Base-by-base conservation (phyloP, 441 rosid genomes). In the Cnidoscolus chayamansa region DNA sequence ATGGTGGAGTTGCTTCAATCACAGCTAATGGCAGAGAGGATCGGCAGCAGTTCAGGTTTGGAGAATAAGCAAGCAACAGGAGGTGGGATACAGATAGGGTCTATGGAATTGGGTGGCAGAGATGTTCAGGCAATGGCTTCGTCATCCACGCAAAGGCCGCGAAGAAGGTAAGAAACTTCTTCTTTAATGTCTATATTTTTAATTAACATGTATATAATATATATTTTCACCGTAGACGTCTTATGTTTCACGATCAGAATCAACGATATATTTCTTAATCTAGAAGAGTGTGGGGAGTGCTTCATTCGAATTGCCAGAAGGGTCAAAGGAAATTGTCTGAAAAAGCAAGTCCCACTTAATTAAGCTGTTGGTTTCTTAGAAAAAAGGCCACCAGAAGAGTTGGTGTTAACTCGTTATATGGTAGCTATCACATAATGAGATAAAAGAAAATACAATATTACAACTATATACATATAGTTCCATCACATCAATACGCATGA, bases 151-250 rank as follows among this genome's bases (percentile, higher is more conserved):
- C 84, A 71, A 31, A 83, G 90, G 70, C 72, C 73, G 3, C 76
- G 86, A 68, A 79, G 78, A 78, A 86, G 89, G 92, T 88, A 74
- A 61, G 51, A 58, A 19, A 63, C 10, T 20, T 50, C 19, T 20
- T 50, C 19, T 65, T 62, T 19, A 40, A 50, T 51, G 47, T 15
- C 10, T 19, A 0, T 7, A 40, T 40, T 40, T 5, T 40, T 40
- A 40, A 40, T 40, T 40, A 40, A 40, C 45, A 40, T 40, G 45
- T 40, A 40, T 40, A 3, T 9, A 10, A 25, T 49, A 20, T 49
- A 20, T 67, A 30, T 13, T 13, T 59, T 10, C 19, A 15, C 20
- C 1, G 20, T 51, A 2, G 30, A 16, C 45, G 43, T 47, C 73
- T 70, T 70, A 65, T 47, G 56, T 48, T 30, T 47, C 31, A 57